Conservation (phyloP, 2,329 filamentous ascomycete genomes). For the Trichoderma sp. region DNA sequence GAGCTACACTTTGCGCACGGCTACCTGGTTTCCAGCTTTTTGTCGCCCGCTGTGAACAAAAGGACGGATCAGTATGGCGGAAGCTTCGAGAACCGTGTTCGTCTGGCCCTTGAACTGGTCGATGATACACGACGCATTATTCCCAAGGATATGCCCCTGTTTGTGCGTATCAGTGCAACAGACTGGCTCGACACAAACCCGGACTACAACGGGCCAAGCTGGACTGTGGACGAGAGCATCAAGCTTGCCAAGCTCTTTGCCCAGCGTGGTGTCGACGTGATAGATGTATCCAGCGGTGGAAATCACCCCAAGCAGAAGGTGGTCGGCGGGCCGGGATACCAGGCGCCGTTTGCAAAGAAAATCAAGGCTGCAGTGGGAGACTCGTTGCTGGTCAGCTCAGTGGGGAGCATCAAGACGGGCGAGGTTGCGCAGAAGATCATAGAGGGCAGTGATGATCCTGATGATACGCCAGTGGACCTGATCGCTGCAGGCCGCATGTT, state of each 20-base stretch:
- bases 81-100: conserved; percentile 69
- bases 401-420: conserved; percentile 53
- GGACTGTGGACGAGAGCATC: conserved; percentile 67
- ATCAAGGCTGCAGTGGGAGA: conserved; percentile 73
- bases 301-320: conserved; percentile 55
- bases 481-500: conserved; percentile 56
- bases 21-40: conserved; percentile 71
- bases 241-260: conserved; percentile 65
- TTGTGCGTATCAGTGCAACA: conserved; percentile 72
- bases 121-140: conserved; percentile 64
- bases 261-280: conserved; percentile 68
- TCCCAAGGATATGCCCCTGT: conserved; percentile 68
- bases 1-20: conserved; percentile 77
- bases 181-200: conserved; percentile 72
- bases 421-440: conserved; percentile 52
- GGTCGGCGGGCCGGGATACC: conserved; percentile 66
- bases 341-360: conserved; percentile 68
- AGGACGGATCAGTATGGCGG: conserved; percentile 70
- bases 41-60: conserved; percentile 69
- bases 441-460: conserved; percentile 32
- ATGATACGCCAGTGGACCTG: conserved; percentile 46
- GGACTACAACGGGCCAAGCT: conserved; percentile 55
- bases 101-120: conserved; percentile 68
- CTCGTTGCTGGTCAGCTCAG: conserved; percentile 50
- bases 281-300: conserved; percentile 73